Conservation (phyloP, 306 rosid species). For the Luffa acutangula region DNA sequence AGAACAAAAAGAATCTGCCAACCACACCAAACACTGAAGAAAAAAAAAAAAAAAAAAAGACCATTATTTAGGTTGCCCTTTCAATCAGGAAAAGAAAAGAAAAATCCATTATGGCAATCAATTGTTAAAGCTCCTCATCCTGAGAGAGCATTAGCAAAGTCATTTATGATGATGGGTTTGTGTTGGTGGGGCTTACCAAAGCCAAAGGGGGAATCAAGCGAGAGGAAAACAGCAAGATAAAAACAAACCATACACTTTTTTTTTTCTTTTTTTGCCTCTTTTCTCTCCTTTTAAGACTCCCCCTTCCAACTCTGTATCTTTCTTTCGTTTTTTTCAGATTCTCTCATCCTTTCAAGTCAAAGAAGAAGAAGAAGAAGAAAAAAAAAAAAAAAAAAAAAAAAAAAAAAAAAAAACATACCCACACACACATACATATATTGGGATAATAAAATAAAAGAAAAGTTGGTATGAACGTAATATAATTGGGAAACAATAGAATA, state of each 20-base stretch:
- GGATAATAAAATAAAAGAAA: constrained; percentile 15
- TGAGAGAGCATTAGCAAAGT: constrained; percentile 39
- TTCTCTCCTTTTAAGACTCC: constrained; percentile 88
- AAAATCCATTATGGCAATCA: constrained; percentile 40
- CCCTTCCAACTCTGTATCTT: constrained; percentile 52
- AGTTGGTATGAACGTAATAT: constrained; percentile 33
- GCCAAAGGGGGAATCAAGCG: constrained; percentile 36
- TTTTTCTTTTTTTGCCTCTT: constrained; percentile 34
- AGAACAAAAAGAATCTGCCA: constrained; percentile 92
- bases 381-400: constrained; percentile 10
- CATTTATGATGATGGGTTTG: constrained; percentile 4
- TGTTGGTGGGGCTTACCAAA: neutral
- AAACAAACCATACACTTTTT: constrained; percentile 92
- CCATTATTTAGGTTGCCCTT: constrained; percentile 36
- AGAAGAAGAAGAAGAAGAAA: constrained; percentile 34
- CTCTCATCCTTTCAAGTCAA: constrained; percentile 87
- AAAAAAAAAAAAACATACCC: neutral
- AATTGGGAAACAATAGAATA: constrained; percentile 28
- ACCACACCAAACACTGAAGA: constrained; percentile 34
- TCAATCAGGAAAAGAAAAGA: constrained; percentile 31
- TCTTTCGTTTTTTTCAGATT: constrained; percentile 62
- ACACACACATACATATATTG: neutral
- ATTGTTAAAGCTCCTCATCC: constrained; percentile 21
- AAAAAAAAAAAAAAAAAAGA: constrained; percentile 18
- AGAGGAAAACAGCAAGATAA: constrained; percentile 55